Evolutionary conservation across 768 basidiomycete genomes (phyloP).

Genomic region (Trametes coccinea): DNA sequence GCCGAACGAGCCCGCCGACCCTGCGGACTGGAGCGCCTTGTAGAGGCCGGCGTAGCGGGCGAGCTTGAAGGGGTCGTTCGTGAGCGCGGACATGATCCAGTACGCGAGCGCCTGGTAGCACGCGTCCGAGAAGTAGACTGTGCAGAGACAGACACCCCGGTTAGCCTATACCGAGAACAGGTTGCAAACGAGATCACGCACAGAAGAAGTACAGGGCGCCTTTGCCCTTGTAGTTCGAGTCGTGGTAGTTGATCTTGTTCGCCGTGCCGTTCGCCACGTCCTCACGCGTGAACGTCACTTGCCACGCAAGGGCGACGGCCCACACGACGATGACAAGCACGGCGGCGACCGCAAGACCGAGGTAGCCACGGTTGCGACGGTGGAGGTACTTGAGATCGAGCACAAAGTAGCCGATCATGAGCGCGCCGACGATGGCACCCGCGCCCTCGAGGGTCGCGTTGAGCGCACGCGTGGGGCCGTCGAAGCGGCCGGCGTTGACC

Average conservation of each 20-base stretch:
- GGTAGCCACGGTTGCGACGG: slow-evolving; percentile 40
- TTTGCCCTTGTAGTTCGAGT: slow-evolving; percentile 36
- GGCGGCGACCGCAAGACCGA: slow-evolving; percentile 38
- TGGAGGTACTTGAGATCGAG: slow-evolving; percentile 38
- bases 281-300: slow-evolving; percentile 40
- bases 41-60: slow-evolving; percentile 47
- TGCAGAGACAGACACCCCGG: background rate
- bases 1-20: slow-evolving; percentile 42
- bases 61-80: slow-evolving; percentile 48
- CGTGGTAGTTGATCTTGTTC: slow-evolving; percentile 34
- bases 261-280: slow-evolving; percentile 3
- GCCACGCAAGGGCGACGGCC: slow-evolving; percentile 41
- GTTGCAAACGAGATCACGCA: slow-evolving; percentile 20
- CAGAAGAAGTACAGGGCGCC: slow-evolving; percentile 44
- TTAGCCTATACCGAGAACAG: background rate
- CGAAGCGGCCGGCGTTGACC: slow-evolving; percentile 40
- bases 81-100: slow-evolving; percentile 43
- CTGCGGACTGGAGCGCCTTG: slow-evolving; percentile 41
- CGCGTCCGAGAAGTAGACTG: slow-evolving; percentile 42
- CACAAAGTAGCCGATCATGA: slow-evolving; percentile 42
- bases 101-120: slow-evolving; percentile 40
- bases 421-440: slow-evolving; percentile 45
- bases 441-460: slow-evolving; percentile 40
- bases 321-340: slow-evolving; percentile 38
- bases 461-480: slow-evolving; percentile 46